Evolutionary conservation across 768 basidiomycete genomes (phyloP), one percentile per base, ranked within the genome.

Genomic region (Serpula lacrymans): DNA sequence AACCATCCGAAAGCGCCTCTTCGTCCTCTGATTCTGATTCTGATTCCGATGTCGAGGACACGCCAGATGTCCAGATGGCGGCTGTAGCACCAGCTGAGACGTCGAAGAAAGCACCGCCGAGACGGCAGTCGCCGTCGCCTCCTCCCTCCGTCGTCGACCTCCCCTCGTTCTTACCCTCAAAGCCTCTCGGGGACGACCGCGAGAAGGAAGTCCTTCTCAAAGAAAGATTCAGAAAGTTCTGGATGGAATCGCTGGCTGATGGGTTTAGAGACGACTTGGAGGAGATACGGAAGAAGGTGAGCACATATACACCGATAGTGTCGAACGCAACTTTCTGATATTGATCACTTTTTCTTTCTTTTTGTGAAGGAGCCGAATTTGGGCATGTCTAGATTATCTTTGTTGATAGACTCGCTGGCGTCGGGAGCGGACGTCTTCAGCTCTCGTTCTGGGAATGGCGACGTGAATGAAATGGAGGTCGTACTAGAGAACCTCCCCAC

Each of bases 211-310:
- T 72, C 31, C 55, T 58, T 6, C 57, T 90, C 54, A 82, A 79
- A 52, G 77, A 77, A 24, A 76, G 70, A 31, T 92, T 92, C 58
- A 68, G 82, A 41, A 82, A 82, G 58, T 91, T 92, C 54, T 92
- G 89, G 89, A 89, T 92, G 88, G 65, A 78, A 2, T 78, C 83
- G 1, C 74, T 91, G 6, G 85, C 81, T 2, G 86, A 90, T 56
- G 88, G 78, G 9, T 93, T 92, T 63, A 77, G 76, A 47, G 82
- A 85, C 33, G 90, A 92, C 58, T 67, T 92, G n/a, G 87, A 89
- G 51, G 74, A 81, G 52, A 82, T 92, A 52, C 78, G 83, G 23
- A 87, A n/a, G n/a, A n/a, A 89, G 73, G 89, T 86, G 38, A 27
- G 73, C 60, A 26, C 37, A 9, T 6, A 24, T 23, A 14, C 13